phyloP scores from a whole-genome alignment of 2,329 filamentous ascomycete genomes.

The Pyricularia sp. region DNA sequence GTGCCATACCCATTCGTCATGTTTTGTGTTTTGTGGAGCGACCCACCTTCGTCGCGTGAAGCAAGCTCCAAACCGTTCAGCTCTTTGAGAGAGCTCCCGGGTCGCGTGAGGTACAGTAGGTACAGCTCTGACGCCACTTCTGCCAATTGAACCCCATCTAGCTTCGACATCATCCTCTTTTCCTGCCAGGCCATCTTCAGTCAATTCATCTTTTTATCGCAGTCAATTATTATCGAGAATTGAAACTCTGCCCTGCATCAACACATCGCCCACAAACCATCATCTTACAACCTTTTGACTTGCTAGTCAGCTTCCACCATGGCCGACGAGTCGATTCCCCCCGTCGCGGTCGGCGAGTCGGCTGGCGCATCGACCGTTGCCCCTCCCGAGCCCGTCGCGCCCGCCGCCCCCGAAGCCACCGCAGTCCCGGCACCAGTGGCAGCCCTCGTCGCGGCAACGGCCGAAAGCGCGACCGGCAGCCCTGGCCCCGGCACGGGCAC shows the following conservation, averaged over 20 bases:
- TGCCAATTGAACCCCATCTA: neutral
- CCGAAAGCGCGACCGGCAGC: constrained; percentile 14
- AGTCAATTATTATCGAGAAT: neutral
- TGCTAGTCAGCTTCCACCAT: constrained; percentile 5
- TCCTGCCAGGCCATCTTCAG: neutral
- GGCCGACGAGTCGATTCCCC: constrained; percentile 9
- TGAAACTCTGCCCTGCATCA: neutral
- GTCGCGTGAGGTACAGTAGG: neutral
- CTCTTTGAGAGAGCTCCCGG: neutral
- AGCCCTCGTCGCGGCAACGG: constrained; percentile 5
- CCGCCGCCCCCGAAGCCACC: neutral
- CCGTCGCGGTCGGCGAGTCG: neutral
- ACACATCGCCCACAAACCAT: neutral
- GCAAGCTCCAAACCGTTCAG: neutral
- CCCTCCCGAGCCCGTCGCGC: neutral
- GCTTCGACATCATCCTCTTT: neutral
- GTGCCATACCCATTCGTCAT: neutral
- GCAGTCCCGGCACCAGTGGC: neutral
- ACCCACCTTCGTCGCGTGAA: neutral
- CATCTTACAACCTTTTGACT: neutral
- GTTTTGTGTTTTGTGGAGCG: neutral
- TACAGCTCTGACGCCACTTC: neutral
- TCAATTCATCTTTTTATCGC: neutral
- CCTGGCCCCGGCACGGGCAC: constrained; percentile 19
- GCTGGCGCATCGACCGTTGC: neutral